Evolutionary conservation across 1,284 basidiomycete species (phyloP).

Genomic region (Bondarzewia mesenterica): DNA sequence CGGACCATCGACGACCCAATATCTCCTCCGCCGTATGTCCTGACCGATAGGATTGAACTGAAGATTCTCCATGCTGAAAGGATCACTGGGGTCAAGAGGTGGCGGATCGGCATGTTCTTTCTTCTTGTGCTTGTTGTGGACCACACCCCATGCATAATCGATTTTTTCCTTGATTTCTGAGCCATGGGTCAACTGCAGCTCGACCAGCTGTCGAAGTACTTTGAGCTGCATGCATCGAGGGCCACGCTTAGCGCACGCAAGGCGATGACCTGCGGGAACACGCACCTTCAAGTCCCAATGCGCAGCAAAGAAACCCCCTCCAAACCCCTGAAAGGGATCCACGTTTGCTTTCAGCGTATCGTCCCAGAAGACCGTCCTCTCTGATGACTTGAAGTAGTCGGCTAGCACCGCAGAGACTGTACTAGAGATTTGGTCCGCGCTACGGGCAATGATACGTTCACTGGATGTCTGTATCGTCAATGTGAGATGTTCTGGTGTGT

Average conservation of each 20-base stretch:
- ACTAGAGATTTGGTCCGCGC: slow-evolving; percentile 67
- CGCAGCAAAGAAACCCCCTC: slow-evolving; percentile 63
- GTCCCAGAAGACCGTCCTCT: slow-evolving; percentile 73
- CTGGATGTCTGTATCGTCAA: slow-evolving; percentile 20
- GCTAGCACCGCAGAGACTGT: slow-evolving; percentile 58
- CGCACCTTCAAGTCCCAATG: slow-evolving; percentile 73
- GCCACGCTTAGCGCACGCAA: slow-evolving; percentile 5
- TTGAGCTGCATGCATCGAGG: slow-evolving; percentile 44
- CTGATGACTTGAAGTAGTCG: slow-evolving; percentile 62
- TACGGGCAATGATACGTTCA: slow-evolving; percentile 31
- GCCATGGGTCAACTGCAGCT: slow-evolving; percentile 65
- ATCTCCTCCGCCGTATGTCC: slow-evolving; percentile 63
- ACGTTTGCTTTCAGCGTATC: slow-evolving; percentile 55
- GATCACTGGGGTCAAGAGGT: slow-evolving; percentile 43
- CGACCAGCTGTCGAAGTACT: slow-evolving; percentile 70
- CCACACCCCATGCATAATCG: slow-evolving; percentile 77
- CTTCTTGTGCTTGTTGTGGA: slow-evolving; percentile 76
- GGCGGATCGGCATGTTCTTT: slow-evolving; percentile 46
- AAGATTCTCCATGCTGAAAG: slow-evolving; percentile 53
- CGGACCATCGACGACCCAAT: slow-evolving; percentile 78
- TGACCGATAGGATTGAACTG: slow-evolving; percentile 65
- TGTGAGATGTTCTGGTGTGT: slow-evolving; percentile 19
- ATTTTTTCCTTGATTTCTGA: slow-evolving; percentile 59
- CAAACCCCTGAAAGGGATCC: slow-evolving; percentile 57
- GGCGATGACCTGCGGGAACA: slow-evolving; percentile 10